Evolutionary conservation across 108 stramenopile genomes (phyloP).

Genomic region (Parietichytrium sp.): DNA sequence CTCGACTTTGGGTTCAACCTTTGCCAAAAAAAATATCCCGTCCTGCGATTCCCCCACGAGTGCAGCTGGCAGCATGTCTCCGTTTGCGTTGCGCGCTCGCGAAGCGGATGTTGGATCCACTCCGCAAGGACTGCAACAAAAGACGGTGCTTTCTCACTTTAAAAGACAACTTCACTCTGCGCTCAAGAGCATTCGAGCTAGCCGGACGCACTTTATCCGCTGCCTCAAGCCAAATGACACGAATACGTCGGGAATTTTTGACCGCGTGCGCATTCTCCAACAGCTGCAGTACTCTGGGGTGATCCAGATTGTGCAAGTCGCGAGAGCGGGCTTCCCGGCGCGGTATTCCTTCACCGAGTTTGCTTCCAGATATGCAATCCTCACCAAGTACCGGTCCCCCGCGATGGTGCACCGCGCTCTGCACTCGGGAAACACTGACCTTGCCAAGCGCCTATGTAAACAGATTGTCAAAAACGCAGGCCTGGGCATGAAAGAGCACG

Average conservation of each 20-base stretch:
- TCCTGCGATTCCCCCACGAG: too few relatives aligned
- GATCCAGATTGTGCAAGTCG: constrained; percentile 22
- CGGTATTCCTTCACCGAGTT: too few relatives aligned
- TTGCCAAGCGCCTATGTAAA: not conserved
- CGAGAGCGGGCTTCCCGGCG: constrained; percentile 26
- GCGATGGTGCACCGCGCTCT: too few relatives aligned
- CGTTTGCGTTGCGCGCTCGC: too few relatives aligned
- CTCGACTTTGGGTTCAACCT: not conserved
- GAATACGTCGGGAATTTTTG: constrained; percentile 69
- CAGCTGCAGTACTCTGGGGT: constrained; percentile 41
- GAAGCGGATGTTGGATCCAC: too few relatives aligned
- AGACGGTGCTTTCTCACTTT: constrained; percentile 1
- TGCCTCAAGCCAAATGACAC: constrained; percentile 72
- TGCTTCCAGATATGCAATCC: too few relatives aligned
- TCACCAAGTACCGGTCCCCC: too few relatives aligned
- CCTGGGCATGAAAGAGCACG: constrained; percentile 43
- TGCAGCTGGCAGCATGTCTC: too few relatives aligned
- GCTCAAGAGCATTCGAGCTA: constrained; percentile 36
- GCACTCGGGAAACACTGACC: not conserved
- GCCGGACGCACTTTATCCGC: constrained; percentile 57
- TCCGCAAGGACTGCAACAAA: not conserved
- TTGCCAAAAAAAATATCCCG: too few relatives aligned
- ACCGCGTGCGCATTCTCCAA: constrained; percentile 46
- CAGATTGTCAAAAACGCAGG: not conserved
- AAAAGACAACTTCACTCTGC: constrained; percentile 10